phyloP scores from a whole-genome alignment of 495 filamentous ascomycete genomes.

The Talaromyces trachyspermus region DNA sequence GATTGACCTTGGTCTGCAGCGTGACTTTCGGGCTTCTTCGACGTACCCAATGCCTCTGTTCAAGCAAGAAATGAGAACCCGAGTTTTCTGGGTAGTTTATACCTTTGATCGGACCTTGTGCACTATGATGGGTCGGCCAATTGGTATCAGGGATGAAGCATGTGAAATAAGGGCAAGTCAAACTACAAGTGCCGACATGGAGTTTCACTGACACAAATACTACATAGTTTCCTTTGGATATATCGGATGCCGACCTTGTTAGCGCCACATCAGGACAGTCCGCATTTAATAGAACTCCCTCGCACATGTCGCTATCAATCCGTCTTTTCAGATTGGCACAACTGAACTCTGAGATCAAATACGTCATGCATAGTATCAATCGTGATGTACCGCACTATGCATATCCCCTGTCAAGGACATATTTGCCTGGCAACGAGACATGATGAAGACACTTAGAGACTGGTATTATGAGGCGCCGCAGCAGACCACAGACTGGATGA shows the following conservation, averaged over 20 bases:
- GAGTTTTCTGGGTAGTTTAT: conserved; percentile 43
- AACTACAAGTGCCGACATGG: not conserved
- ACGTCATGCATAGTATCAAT: conserved; percentile 37
- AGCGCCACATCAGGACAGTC: conserved; percentile 4
- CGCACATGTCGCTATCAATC: conserved; percentile 35
- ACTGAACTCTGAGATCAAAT: conserved; percentile 44
- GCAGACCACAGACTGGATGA: too few relatives aligned
- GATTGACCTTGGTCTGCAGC: conserved; percentile 39
- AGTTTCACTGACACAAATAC: not conserved
- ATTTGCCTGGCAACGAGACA: too few relatives aligned
- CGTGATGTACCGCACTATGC: too few relatives aligned
- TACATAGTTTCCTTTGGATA: conserved; percentile 23
- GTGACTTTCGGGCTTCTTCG: conserved; percentile 28
- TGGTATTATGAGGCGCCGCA: too few relatives aligned
- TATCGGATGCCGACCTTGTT: conserved; percentile 22
- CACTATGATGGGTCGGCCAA: conserved; percentile 43
- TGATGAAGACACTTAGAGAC: too few relatives aligned
- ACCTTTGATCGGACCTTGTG: conserved; percentile 38
- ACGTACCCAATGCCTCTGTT: conserved; percentile 28
- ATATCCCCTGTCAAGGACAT: too few relatives aligned
- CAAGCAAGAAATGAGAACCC: conserved; percentile 41
- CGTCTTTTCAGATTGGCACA: conserved; percentile 35
- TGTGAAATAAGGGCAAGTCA: conserved; percentile 37
- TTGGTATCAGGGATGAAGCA: conserved; percentile 42
- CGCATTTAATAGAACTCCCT: conserved; percentile 7